phyloP scores from a whole-genome alignment of 257 asterid species.

The Lithospermum erythrorhizon region DNA sequence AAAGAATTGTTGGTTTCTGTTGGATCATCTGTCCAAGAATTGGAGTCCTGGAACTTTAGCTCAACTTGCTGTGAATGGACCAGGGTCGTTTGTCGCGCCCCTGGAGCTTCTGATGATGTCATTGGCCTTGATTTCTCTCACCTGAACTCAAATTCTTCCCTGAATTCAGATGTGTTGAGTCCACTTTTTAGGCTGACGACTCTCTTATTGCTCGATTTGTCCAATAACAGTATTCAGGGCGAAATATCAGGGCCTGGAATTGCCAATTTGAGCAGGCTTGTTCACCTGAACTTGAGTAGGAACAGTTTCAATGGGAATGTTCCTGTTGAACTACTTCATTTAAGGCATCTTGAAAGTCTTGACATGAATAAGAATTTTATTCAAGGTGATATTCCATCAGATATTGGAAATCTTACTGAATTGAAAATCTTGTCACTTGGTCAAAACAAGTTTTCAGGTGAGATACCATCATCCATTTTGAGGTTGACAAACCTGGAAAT shows the following conservation, averaged over 20 bases:
- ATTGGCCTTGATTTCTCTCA: not conserved
- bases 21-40: not conserved
- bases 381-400: not conserved
- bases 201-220: not conserved
- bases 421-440: no score
- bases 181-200: not conserved
- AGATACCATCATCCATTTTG: slow-evolving; percentile 11
- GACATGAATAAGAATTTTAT: not conserved
- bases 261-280: not conserved
- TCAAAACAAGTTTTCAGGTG: slow-evolving; percentile 3
- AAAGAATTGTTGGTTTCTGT: no score
- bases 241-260: not conserved
- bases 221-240: not conserved
- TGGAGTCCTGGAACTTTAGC: not conserved
- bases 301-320: not conserved
- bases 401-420: no score
- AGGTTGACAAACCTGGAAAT: slow-evolving; percentile 10
- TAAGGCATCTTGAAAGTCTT: not conserved
- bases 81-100: not conserved
- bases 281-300: not conserved
- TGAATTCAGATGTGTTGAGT: not conserved
- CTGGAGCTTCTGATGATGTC: not conserved
- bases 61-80: not conserved
- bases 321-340: not conserved
- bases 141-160: not conserved